Evolutionary conservation across 805 yeast genomes (phyloP).

Genomic region (Ogataea angusta): DNA sequence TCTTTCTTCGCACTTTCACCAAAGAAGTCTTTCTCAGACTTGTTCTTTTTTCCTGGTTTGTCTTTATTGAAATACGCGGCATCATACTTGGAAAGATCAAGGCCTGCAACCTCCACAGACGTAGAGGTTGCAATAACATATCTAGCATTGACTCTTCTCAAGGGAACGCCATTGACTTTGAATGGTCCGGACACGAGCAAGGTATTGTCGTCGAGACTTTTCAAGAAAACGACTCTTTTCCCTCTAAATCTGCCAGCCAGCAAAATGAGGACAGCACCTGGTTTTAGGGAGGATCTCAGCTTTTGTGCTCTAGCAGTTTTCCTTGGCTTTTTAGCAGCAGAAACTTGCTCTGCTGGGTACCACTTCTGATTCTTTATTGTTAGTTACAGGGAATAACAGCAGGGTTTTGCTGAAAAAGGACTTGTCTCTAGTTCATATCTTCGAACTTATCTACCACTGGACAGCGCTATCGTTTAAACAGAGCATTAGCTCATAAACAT

Average conservation of each 20-base stretch:
- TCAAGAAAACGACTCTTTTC: conserved; percentile 98
- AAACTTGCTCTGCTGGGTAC: conserved; percentile 90
- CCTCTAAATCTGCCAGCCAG: conserved; percentile 99
- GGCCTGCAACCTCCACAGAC: conserved; percentile 72
- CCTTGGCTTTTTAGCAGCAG: conserved; percentile 84
- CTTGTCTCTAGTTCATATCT: no score
- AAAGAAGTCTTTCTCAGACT: conserved; percentile 92
- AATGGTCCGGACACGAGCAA: conserved; percentile 97
- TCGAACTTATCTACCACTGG: no score
- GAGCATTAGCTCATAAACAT: no score
- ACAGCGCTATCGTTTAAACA: no score
- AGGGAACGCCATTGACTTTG: conserved; percentile 99
- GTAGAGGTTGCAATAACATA: conserved; percentile 99
- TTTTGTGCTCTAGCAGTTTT: conserved; percentile 90
- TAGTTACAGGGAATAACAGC: conserved; percentile 4
- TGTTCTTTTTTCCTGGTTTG: conserved; percentile 75
- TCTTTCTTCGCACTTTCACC: conserved; percentile 78
- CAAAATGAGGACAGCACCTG: conserved; percentile 96
- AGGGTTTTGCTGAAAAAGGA: no score
- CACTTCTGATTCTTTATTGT: conserved; percentile 66
- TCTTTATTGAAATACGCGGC: conserved; percentile 96
- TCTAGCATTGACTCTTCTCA: conserved; percentile 98
- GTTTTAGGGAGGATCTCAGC: conserved; percentile 92
- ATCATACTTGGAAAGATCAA: conserved; percentile 87
- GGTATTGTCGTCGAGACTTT: conserved; percentile 96